Evolutionary conservation across 306 rosid species (phyloP).

Genomic region (Acacia acuminata): DNA sequence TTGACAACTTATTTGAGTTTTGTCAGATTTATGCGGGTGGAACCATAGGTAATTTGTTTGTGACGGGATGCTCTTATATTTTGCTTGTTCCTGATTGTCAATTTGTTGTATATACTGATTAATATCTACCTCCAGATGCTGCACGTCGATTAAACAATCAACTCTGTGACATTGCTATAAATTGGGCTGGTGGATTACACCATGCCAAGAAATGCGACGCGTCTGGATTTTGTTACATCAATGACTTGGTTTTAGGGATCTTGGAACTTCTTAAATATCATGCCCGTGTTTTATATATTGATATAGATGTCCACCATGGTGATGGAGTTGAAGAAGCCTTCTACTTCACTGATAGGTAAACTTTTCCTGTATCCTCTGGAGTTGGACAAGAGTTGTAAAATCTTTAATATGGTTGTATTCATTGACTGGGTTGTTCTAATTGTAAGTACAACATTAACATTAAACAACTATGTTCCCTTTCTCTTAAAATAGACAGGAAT

Average conservation of each 20-base stretch:
- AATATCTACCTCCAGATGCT: conserved; percentile 66
- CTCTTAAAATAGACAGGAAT: background rate
- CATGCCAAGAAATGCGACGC: conserved; percentile 99
- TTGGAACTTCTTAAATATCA: conserved; percentile 95
- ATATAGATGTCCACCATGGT: conserved; percentile 98
- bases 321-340: conserved; percentile 99
- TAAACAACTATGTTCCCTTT: background rate
- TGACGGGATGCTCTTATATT: conserved; percentile 3
- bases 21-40: conserved; percentile 99
- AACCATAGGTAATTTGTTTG: conserved; percentile 69
- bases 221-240: conserved; percentile 98
- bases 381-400: conserved; percentile 12
- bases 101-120: conserved; percentile 26
- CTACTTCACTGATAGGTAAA: conserved; percentile 92
- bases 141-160: conserved; percentile 92
- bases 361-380: conserved; percentile 23
- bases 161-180: conserved; percentile 93
- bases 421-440: background rate
- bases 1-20: conserved; percentile 94
- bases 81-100: conserved; percentile 5
- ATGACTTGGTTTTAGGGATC: conserved; percentile 95
- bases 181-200: conserved; percentile 99
- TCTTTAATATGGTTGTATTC: background rate
- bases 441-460: background rate
- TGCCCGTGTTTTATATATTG: conserved; percentile 93